Conservation (phyloP, 176 grass and related monocot genomes). For the Carex scoparia region DNA sequence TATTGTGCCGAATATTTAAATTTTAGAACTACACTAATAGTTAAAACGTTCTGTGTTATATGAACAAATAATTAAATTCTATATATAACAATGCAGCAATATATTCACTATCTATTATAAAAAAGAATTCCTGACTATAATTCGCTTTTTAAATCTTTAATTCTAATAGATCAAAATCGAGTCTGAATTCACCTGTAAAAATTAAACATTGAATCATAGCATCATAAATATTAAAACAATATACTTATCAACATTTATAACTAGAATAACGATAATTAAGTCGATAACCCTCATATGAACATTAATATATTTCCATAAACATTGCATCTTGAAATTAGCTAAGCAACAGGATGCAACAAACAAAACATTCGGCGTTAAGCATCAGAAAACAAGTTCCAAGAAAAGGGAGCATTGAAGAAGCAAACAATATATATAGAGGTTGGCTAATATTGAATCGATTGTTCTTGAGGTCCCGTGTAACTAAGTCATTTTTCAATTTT, state of each 20-base stretch:
- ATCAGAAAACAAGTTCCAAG: constrained; percentile 34
- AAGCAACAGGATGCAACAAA: neutral
- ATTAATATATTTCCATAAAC: too few relatives aligned
- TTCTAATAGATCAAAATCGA: neutral
- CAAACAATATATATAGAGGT: neutral
- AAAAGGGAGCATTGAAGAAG: constrained; percentile 13
- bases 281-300: neutral
- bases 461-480: too few relatives aligned
- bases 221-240: neutral
- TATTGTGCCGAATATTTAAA: neutral
- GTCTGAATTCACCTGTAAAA: neutral
- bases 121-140: neutral
- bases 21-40: neutral
- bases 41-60: too few relatives aligned
- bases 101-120: neutral
- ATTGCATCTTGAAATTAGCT: neutral
- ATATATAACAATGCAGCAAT: neutral
- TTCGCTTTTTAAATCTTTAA: neutral
- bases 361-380: neutral
- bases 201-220: neutral
- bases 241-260: neutral
- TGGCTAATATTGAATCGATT: too few relatives aligned
- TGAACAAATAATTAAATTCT: too few relatives aligned
- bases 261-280: neutral
- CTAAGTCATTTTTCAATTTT: too few relatives aligned